A percentile compares a stretch with the other conserved stretches of the same genome.
phyloP scores from a whole-genome alignment of 2,329 filamentous ascomycete species.

The Nannizziopsis arthrosporioides region DNA sequence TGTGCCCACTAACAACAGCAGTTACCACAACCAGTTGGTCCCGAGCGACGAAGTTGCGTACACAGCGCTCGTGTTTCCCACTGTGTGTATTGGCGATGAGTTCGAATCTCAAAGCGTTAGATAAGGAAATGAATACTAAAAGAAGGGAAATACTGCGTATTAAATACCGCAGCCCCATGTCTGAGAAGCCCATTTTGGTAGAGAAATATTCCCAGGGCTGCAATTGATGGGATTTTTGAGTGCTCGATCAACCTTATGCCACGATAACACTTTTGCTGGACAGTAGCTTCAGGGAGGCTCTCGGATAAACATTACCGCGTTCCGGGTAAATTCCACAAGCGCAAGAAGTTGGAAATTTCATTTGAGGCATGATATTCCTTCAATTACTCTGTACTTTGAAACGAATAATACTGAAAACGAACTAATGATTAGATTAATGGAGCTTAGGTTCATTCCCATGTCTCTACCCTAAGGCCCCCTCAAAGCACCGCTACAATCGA shows the following conservation, averaged over 20 bases:
- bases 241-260: conserved; percentile 3
- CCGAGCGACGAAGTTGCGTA: conserved; percentile 86
- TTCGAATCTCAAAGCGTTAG: conserved; percentile 77
- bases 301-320: not conserved
- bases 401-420: no score
- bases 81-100: conserved; percentile 57
- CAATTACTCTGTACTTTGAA: no score
- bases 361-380: no score
- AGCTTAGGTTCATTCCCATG: no score
- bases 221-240: not conserved
- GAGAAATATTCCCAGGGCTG: not conserved
- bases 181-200: conserved; percentile 6
- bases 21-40: conserved; percentile 95
- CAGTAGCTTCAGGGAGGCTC: not conserved
- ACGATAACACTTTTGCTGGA: conserved; percentile 7
- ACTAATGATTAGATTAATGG: no score
- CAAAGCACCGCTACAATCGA: no score
- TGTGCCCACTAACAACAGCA: conserved; percentile 69
- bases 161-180: conserved; percentile 10
- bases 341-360: no score
- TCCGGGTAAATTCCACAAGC: not conserved
- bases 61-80: conserved; percentile 66
- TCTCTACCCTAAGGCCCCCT: no score
- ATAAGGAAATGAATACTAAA: conserved; percentile 10
- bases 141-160: conserved; percentile 9